Conservation (phyloP, 805 yeast species). For the Debaryomyces hansenii region DNA sequence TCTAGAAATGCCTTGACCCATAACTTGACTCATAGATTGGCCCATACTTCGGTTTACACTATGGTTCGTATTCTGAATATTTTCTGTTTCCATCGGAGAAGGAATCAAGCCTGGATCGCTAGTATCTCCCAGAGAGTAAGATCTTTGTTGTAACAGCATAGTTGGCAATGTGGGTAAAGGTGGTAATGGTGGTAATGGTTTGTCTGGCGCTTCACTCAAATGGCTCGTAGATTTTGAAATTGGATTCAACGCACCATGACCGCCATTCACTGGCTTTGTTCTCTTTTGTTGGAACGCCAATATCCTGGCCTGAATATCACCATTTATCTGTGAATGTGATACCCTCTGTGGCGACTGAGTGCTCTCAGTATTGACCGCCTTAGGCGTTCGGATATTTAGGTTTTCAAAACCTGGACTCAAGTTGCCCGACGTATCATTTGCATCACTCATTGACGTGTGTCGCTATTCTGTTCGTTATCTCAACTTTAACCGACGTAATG, state of each 20-base stretch:
- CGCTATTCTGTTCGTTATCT: not conserved
- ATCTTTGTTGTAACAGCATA: conserved; percentile 3
- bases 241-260: not conserved
- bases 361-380: not conserved
- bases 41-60: no score
- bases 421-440: conserved; percentile 1
- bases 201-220: conserved; percentile 5
- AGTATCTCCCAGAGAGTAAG: conserved; percentile 15
- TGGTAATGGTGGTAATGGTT: conserved; percentile 32
- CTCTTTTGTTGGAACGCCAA: conserved; percentile 86
- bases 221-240: not conserved
- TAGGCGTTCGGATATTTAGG: not conserved
- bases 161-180: not conserved
- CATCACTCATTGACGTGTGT: not conserved
- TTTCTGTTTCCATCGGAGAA: not conserved
- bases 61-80: not conserved
- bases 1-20: not conserved
- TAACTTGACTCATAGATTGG: not conserved
- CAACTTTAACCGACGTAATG: not conserved
- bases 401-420: conserved; percentile 5
- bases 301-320: conserved; percentile 84
- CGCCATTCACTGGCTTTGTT: conserved; percentile 16
- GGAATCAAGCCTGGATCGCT: not conserved
- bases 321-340: conserved; percentile 40
- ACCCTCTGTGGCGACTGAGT: conserved; percentile 12